Conservation (phyloP, 2,329 filamentous ascomycete genomes). For the Monilinia aucupariae region DNA sequence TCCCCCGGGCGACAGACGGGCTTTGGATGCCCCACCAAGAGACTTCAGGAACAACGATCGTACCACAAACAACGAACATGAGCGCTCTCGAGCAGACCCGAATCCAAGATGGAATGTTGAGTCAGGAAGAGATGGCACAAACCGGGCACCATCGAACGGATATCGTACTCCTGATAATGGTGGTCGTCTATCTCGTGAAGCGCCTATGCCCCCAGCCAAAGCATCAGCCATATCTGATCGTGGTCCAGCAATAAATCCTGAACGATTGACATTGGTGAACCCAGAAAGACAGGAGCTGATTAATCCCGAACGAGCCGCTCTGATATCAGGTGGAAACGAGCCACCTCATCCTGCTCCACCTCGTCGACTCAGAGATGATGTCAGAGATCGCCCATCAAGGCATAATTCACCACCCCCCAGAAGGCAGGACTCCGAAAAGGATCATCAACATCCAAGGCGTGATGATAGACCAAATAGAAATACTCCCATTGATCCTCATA, state of each 20-base stretch:
- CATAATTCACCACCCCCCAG: constrained; percentile 54
- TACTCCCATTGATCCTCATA: constrained; percentile 22
- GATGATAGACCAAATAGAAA: constrained; percentile 30
- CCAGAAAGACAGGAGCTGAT: constrained; percentile 33
- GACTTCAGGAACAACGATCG: constrained; percentile 31
- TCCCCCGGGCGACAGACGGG: constrained; percentile 29
- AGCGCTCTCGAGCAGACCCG: constrained; percentile 30
- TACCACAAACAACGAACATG: constrained; percentile 24
- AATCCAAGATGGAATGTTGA: constrained; percentile 32
- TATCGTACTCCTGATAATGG: constrained; percentile 25
- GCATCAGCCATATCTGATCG: constrained; percentile 26
- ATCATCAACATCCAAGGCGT: constrained; percentile 33
- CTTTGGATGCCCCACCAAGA: constrained; percentile 25
- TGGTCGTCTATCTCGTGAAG: constrained; percentile 32
- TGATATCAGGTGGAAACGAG: constrained; percentile 32
- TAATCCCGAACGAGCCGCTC: constrained; percentile 34
- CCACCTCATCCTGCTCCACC: constrained; percentile 30
- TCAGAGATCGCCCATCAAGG: constrained; percentile 31
- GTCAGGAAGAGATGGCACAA: constrained; percentile 29
- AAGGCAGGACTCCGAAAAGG: constrained; percentile 38
- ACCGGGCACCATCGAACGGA: constrained; percentile 25
- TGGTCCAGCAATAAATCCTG: constrained; percentile 22
- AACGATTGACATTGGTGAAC: constrained; percentile 28
- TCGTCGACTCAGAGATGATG: constrained; percentile 33
- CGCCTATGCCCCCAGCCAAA: constrained; percentile 31